Evolutionary conservation across 2,329 filamentous ascomycete species (phyloP).

Genomic region (Xylaria sp.): DNA sequence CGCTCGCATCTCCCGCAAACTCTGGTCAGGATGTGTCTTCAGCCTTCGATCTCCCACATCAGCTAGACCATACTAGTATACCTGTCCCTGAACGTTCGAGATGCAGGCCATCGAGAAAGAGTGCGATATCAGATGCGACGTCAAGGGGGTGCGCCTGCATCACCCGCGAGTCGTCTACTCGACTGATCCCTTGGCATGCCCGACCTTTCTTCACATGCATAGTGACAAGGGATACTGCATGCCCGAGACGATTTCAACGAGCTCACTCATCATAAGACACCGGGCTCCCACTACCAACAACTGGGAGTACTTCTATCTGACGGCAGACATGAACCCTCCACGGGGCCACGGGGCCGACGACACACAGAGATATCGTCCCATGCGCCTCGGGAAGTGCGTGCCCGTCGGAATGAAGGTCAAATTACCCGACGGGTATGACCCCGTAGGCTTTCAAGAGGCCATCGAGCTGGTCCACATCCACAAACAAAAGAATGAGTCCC

Average conservation of each 20-base stretch:
- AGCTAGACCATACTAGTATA: background rate
- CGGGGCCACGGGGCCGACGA: background rate
- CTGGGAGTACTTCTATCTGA: slow-evolving; percentile 17
- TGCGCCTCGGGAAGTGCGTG: slow-evolving; percentile 12
- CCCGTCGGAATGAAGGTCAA: slow-evolving; percentile 16
- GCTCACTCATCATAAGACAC: slow-evolving; percentile 15
- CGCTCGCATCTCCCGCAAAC: background rate
- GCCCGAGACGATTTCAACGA: slow-evolving; percentile 16
- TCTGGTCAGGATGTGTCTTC: background rate
- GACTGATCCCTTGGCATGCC: slow-evolving; percentile 15
- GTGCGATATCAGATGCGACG: slow-evolving; percentile 7
- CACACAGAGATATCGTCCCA: slow-evolving; percentile 4
- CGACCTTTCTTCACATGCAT: slow-evolving; percentile 22
- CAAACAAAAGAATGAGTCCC: slow-evolving; percentile 4
- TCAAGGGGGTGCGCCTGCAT: background rate
- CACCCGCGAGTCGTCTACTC: slow-evolving; percentile 13
- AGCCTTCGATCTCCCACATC: background rate
- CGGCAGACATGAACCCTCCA: background rate
- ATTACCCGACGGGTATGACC: background rate
- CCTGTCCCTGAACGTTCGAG: background rate
- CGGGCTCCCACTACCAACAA: slow-evolving; percentile 2
- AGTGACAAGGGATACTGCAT: slow-evolving; percentile 12
- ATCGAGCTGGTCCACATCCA: slow-evolving; percentile 13
- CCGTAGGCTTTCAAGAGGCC: background rate
- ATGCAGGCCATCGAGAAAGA: slow-evolving; percentile 9